Conservation (phyloP, 495 filamentous ascomycete species). For the Cercophora newfieldiana region DNA sequence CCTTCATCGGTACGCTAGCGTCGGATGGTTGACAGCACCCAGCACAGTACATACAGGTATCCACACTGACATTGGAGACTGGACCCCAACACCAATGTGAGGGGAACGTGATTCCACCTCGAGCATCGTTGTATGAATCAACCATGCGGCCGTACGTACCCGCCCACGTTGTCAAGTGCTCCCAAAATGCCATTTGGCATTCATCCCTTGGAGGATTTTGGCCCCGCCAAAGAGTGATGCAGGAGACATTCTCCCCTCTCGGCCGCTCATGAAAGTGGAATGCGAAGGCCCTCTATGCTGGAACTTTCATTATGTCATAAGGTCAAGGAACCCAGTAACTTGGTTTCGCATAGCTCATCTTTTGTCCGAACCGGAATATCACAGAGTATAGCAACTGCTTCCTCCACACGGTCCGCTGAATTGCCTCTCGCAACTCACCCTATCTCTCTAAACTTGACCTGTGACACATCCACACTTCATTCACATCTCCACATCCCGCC, state of each 20-base stretch:
- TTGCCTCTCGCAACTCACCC: neutral
- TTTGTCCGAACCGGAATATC: neutral
- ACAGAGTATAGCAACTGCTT: neutral
- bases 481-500: neutral
- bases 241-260: neutral
- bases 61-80: neutral
- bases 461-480: neutral
- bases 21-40: too few species aligned
- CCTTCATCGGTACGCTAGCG: too few species aligned
- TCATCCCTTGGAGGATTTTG: neutral
- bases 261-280: neutral
- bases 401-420: neutral
- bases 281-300: neutral
- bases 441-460: neutral
- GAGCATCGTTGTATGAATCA: neutral
- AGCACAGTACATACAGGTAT: neutral
- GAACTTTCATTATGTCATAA: slow-evolving; percentile 8
- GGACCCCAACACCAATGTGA: neutral
- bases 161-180: neutral
- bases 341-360: neutral
- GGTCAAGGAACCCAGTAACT: neutral
- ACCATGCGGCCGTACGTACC: neutral
- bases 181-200: neutral
- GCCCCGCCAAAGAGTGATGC: neutral
- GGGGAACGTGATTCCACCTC: neutral